Conservation (phyloP, 768 basidiomycete genomes). For the Leccinum olivaceopallidum region DNA sequence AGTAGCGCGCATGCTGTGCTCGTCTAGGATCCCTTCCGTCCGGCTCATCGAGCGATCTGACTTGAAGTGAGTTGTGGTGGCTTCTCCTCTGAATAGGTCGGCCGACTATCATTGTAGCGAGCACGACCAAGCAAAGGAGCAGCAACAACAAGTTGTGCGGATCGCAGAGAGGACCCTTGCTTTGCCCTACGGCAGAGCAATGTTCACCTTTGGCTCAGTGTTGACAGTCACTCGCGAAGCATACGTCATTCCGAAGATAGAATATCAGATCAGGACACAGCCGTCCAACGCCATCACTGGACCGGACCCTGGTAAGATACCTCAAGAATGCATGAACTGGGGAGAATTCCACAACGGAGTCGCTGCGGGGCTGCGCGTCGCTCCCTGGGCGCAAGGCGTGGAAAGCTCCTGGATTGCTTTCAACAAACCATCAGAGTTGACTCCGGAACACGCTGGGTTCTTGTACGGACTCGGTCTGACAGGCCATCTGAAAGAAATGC, state of each 20-base stretch:
- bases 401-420: conserved; percentile 97
- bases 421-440: conserved; percentile 89
- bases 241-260: conserved; percentile 77
- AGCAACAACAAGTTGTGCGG: conserved; percentile 76
- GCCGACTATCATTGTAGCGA: conserved; percentile 53
- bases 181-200: conserved; percentile 83
- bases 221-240: conserved; percentile 74
- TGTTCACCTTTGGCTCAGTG: conserved; percentile 90
- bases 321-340: conserved; percentile 76
- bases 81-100: background rate
- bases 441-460: conserved; percentile 95
- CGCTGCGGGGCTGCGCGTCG: conserved; percentile 84
- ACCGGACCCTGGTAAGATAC: conserved; percentile 73
- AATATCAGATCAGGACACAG: conserved; percentile 71
- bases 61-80: conserved; percentile 51
- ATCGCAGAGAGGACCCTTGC: conserved; percentile 90
- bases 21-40: conserved; percentile 69
- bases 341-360: conserved; percentile 99
- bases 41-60: conserved; percentile 66
- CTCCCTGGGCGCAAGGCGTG: conserved; percentile 68
- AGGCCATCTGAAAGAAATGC: conserved; percentile 86
- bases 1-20: conserved; percentile 88
- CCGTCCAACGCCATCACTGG: conserved; percentile 65
- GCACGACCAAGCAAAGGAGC: conserved; percentile 82
- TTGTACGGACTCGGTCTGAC: conserved; percentile 89